A percentile compares a stretch with the other conserved stretches of the same genome.
Evolutionary conservation across 2,329 filamentous ascomycete genomes (phyloP).

Genomic region (Pestalotiopsis sp.): DNA sequence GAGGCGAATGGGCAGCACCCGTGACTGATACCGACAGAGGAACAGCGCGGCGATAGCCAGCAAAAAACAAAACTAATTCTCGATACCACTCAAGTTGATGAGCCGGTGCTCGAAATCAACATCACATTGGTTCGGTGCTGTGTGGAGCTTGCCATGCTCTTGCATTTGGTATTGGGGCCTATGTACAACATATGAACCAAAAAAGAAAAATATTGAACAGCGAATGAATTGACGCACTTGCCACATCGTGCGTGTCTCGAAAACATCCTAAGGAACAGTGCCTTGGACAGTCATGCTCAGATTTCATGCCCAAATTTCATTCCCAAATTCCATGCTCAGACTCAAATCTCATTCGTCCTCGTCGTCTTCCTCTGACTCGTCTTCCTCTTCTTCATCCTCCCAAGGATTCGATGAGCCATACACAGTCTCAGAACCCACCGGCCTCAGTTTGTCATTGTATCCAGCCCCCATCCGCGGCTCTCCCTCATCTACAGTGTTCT

Average conservation of each 20-base stretch:
- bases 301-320: too few species aligned
- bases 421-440: conserved; percentile 21
- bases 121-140: neutral
- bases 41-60: neutral
- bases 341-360: neutral
- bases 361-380: conserved; percentile 8
- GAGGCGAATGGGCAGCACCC: neutral
- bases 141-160: neutral
- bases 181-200: conserved; percentile 12
- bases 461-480: conserved; percentile 59
- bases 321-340: too few species aligned
- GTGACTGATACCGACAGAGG: neutral
- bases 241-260: neutral
- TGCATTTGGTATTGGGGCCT: conserved; percentile 2
- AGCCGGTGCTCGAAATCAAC: neutral
- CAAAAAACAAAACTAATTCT: neutral
- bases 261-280: neutral
- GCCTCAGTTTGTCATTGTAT: conserved; percentile 62
- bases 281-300: too few species aligned
- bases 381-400: conserved; percentile 18
- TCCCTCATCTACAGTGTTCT: conserved; percentile 66
- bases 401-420: conserved; percentile 1
- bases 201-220: neutral
- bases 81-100: neutral
- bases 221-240: neutral